Percentiles rank a stretch among this genome's conserved stretches.
Evolutionary conservation across 2,329 filamentous ascomycete species (phyloP).

Genomic region (Cladorrhinum sp.): DNA sequence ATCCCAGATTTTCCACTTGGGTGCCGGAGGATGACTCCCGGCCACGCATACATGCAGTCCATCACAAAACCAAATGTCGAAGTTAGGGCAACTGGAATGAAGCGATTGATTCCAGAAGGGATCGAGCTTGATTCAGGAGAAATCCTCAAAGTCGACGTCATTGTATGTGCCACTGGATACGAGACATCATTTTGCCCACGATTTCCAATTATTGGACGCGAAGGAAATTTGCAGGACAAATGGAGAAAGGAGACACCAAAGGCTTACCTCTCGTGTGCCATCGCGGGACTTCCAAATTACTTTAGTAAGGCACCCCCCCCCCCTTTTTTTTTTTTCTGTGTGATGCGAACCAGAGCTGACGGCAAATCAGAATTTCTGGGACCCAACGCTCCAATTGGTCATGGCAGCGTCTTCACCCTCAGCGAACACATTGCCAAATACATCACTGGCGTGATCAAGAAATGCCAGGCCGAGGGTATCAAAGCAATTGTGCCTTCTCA

Average conservation of each 20-base stretch:
- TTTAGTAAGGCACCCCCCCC: too few relatives aligned
- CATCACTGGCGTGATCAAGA: conserved; percentile 46
- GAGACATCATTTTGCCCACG: conserved; percentile 51
- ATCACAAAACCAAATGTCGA: conserved; percentile 47
- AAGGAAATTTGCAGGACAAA: conserved; percentile 50
- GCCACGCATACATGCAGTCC: conserved; percentile 47
- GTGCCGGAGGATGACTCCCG: conserved; percentile 49
- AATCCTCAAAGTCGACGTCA: conserved; percentile 50
- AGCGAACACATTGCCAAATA: conserved; percentile 52
- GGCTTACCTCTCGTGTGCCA: conserved; percentile 54
- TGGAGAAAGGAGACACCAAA: conserved; percentile 44
- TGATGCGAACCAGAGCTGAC: not conserved
- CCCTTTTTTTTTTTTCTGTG: not conserved
- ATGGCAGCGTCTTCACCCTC: conserved; percentile 51
- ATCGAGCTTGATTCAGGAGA: conserved; percentile 47
- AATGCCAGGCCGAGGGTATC: conserved; percentile 51
- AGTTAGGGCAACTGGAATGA: conserved; percentile 45
- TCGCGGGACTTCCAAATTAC: conserved; percentile 53
- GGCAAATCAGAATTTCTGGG: conserved; percentile 45
- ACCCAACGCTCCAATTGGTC: conserved; percentile 50
- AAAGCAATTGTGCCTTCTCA: conserved; percentile 44
- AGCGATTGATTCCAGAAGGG: conserved; percentile 45
- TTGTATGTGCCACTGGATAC: conserved; percentile 59
- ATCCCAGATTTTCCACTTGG: conserved; percentile 51
- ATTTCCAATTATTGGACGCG: conserved; percentile 48